Base-by-base conservation (phyloP, 345 rosid species). In the Lepidium aucheri region DNA sequence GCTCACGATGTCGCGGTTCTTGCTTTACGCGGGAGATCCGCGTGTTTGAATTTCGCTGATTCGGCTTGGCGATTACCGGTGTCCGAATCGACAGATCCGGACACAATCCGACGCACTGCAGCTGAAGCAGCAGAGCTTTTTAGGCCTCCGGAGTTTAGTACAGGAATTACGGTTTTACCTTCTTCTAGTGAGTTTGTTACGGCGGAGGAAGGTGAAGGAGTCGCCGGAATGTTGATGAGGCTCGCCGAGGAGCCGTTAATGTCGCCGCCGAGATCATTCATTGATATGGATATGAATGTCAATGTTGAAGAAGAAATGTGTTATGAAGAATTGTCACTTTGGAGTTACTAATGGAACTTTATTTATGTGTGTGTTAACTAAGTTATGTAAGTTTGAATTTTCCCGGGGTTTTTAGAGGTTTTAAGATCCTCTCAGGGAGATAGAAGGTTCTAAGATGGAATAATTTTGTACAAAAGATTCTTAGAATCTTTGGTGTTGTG, bases 1-100 rank as follows among this genome's bases (percentile, higher is more conserved):
- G 91, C 95, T 3, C 95, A 87, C 13, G 95, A 85, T 54, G 90
- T 85, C 2, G 95, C 90, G 0, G 95, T 78, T 12, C 69, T 88
- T 40, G 86, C 85, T 0, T 60, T 88, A 3, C 79, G 84, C 55
- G 89, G 95, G 5, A 82, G 78, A 39, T 58, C 81, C 15, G 86
- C 87, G 10, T 82, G 91, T 60, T 82, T 88, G 12, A 88, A 88
- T 65, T 85, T 85, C 53, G 78, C 85, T 0, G 95, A 88, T 65
- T 88, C 95, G 0, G 70, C 67, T 0, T 85, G 87, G 86, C 74
- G 79, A 6, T 43, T 85, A 14, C 95, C 87, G 0, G 36, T 63
- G 22, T 84, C 89, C 1, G 80, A 54, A 38, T 85, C 89, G 0
- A 67, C 18, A 0, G 74, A 77, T 8, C 62, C 86, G 0, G 18